These are phyloP conservation scores for Orychophragmus violaceus DNA, from an alignment of 345 rosid genomes.

Conservation along the genomic window DNA sequence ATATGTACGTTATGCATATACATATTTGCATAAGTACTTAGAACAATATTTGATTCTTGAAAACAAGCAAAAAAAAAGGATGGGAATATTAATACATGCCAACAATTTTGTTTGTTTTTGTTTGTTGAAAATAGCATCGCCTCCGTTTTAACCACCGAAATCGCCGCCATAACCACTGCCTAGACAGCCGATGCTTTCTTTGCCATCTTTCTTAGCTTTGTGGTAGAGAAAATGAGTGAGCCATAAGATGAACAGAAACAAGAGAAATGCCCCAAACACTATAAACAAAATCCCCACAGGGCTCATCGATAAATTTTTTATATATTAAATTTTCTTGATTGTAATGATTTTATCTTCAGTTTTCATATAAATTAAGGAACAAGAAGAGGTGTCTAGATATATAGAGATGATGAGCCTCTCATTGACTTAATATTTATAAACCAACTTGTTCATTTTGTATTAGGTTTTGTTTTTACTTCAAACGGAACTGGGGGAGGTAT, in stretches of 20 bases:
- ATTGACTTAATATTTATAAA: not conserved
- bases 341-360: not conserved
- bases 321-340: not conserved
- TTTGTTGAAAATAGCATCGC: not conserved
- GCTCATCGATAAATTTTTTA: not conserved
- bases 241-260: conserved; percentile 21
- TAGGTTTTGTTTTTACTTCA: not conserved
- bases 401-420: not conserved
- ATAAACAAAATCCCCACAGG: conserved; percentile 16
- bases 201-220: conserved; percentile 31
- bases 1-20: not conserved
- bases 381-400: not conserved
- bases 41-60: not conserved
- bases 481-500: not conserved
- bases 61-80: not conserved
- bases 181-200: conserved; percentile 26
- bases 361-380: not conserved
- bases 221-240: conserved; percentile 27
- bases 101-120: not conserved
- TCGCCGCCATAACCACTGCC: conserved; percentile 31
- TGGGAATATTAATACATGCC: not conserved
- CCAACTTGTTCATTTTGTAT: not conserved
- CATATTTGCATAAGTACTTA: not conserved
- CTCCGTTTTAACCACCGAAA: conserved; percentile 8
- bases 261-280: conserved; percentile 13